Percentiles rank a stretch among this genome's conserved stretches.
Evolutionary conservation across 2,329 filamentous ascomycete species (phyloP).

Genomic region (Venturiaceae sp.): DNA sequence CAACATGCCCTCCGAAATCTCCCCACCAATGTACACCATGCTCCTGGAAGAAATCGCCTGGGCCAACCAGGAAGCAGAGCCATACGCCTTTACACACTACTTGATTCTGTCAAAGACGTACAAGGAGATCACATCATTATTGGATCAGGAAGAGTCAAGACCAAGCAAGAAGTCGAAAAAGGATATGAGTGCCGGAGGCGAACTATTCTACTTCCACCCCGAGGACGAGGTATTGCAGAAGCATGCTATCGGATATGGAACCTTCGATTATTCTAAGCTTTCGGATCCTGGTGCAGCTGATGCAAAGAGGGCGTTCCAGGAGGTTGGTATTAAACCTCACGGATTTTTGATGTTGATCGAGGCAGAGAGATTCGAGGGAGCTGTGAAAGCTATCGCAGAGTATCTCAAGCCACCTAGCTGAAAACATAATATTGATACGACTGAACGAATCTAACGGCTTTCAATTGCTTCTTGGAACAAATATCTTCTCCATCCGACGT

Average conservation of each 20-base stretch:
- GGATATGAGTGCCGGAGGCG: constrained; percentile 33
- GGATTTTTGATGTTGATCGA: constrained; percentile 86
- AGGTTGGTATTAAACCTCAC: constrained; percentile 75
- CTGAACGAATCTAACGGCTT: neutral
- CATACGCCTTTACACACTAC: constrained; percentile 89
- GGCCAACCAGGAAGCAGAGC: constrained; percentile 82
- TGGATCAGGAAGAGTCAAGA: constrained; percentile 46
- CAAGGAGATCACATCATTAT: constrained; percentile 69
- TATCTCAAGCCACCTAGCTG: constrained; percentile 42
- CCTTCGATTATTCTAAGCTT: constrained; percentile 70
- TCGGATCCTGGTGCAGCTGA: constrained; percentile 71
- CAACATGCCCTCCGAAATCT: constrained; percentile 91
- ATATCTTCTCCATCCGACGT: too few relatives aligned
- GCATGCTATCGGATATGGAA: constrained; percentile 59
- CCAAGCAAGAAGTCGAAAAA: constrained; percentile 33
- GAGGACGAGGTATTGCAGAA: constrained; percentile 86
- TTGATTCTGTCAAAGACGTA: constrained; percentile 90
- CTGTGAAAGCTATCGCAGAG: constrained; percentile 65
- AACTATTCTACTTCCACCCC: constrained; percentile 78
- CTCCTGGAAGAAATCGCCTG: constrained; percentile 82
- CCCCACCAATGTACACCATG: constrained; percentile 92
- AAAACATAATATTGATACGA: neutral
- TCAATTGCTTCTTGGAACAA: too few relatives aligned
- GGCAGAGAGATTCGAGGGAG: constrained; percentile 61
- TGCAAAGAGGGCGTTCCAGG: constrained; percentile 89